Evolutionary conservation across 345 rosid genomes (phyloP), one percentile per base, ranked within the genome.

Genomic region (Brassica carinata): DNA sequence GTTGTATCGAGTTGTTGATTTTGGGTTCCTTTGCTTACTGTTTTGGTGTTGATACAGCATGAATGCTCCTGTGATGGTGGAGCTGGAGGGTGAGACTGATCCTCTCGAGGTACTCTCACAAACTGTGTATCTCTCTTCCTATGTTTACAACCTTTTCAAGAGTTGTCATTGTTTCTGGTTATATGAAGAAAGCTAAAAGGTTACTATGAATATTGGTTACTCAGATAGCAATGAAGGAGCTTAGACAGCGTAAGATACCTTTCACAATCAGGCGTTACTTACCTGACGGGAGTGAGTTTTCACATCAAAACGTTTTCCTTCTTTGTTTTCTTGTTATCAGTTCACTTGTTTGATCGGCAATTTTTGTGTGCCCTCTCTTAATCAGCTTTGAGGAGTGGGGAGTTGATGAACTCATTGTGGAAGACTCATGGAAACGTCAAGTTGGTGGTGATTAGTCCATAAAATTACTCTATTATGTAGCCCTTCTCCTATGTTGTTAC

Each of bases 391-490:
- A 90, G 69, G 93, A 91, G 40, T 91, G 97, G 92, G 94, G 95
- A 77, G 98, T 89, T 0, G 93, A 92, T 79, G 97, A 94, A 68
- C 80, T 92, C 84, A 91, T 94, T 9, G 95, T 91, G 69, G 97
- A 94, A 74, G 97, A 91, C 83, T 92, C 97, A 0, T 94, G 97
- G 97, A 91, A 92, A 88, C 88, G 97, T 63, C 98, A 94, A 79
- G 97, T 91, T 0, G 94, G 97, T 15, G 94, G 98, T 5, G 92
- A 87, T 69, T 89, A 86, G 85, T 67, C n/a, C 2, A 38, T 38
- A 10, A 67, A 9, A 11, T 11, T 26, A 10, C 33, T 23, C 7
- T 8, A 23, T 58, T 4, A 5, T 17, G n/a, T 38, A 18, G 53
- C 30, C 11, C 10, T 66, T 66, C 48, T 38, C 31, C 11, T 38